These are phyloP conservation scores for Coniochaeta ligniaria DNA, from an alignment of 2,329 filamentous ascomycete genomes.

Conservation along the genomic window DNA sequence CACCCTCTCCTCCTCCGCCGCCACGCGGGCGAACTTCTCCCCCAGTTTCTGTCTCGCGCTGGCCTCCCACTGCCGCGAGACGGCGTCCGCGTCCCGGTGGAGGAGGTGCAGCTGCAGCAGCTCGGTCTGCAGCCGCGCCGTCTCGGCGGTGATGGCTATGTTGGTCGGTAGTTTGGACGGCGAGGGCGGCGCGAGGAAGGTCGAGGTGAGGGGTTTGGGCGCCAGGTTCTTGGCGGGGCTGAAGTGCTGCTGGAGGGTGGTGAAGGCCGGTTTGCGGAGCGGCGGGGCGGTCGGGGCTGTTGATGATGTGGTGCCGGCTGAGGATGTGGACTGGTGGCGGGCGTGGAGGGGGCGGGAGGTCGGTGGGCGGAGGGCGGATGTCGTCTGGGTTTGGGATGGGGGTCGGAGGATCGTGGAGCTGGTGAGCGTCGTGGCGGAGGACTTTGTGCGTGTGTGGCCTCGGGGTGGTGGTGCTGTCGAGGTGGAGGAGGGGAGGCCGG, in stretches of 20 bases:
- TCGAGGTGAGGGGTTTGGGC: constrained; percentile 54
- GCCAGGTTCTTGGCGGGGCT: constrained; percentile 54
- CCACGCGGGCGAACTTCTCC: constrained; percentile 33
- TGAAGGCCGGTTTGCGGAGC: constrained; percentile 40
- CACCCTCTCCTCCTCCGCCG: constrained; percentile 24
- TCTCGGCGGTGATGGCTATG: constrained; percentile 51
- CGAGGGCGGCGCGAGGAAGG: constrained; percentile 51
- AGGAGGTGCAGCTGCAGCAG: constrained; percentile 59
- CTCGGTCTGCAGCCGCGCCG: constrained; percentile 52
- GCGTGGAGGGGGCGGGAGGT: neutral
- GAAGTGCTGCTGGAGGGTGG: constrained; percentile 59
- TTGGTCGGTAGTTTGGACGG: constrained; percentile 56
- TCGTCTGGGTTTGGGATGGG: constrained; percentile 14
- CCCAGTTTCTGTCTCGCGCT: constrained; percentile 46
- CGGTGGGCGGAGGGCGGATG: constrained; percentile 1
- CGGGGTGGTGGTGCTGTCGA: constrained; percentile 8
- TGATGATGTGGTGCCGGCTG: neutral
- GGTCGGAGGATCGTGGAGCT: constrained; percentile 31
- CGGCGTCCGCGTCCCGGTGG: constrained; percentile 44
- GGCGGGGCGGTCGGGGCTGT: neutral
- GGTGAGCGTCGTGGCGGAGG: constrained; percentile 30
- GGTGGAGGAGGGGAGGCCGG: constrained; percentile 14
- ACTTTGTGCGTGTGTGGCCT: constrained; percentile 31
- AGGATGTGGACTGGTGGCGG: neutral
- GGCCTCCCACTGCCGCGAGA: constrained; percentile 43